Conservation (phyloP, 2,329 filamentous ascomycete species). For the Pseudocercospora eumusae region DNA sequence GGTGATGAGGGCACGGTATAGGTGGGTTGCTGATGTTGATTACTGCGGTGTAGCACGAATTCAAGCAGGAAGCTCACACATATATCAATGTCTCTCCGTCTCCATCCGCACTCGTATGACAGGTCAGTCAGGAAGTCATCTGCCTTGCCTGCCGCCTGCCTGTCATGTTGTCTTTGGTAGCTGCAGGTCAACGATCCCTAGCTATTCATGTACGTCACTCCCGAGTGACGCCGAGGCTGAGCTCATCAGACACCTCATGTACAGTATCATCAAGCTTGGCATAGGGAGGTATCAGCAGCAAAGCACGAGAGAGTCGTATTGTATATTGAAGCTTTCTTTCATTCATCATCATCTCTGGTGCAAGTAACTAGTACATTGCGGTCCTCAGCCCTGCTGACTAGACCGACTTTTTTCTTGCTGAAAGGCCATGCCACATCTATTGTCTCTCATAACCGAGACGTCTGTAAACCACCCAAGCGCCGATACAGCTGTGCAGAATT, state of each 20-base stretch:
- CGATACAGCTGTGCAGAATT: conserved; percentile 11
- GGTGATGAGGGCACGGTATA: too few relatives aligned
- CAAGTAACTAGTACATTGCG: conserved; percentile 5
- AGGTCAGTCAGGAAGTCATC: conserved; percentile 5
- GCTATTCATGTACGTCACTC: conserved; percentile 3
- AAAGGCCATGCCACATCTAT: conserved; percentile 19
- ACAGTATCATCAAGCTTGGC: not conserved
- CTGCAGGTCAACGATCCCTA: conserved; percentile 7
- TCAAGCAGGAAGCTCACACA: not conserved
- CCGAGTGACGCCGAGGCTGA: conserved; percentile 3
- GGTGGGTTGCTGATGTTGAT: not conserved
- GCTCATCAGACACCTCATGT: too few relatives aligned
- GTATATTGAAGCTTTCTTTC: not conserved
- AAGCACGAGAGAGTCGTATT: not conserved
- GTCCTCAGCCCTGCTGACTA: conserved; percentile 19
- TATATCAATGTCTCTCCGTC: conserved; percentile 4
- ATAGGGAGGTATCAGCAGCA: not conserved
- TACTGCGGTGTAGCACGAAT: conserved; percentile 4
- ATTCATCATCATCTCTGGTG: conserved; percentile 15
- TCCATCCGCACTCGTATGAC: conserved; percentile 8
- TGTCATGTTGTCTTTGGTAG: not conserved
- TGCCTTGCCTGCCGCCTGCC: not conserved
- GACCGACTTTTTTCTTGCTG: conserved; percentile 16
- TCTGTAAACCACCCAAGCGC: conserved; percentile 14
- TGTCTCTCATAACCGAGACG: conserved; percentile 4